Percentiles rank a stretch among this genome's conserved stretches.
phyloP scores from a whole-genome alignment of 306 rosid genomes.

The Aeschynomene evenia region DNA sequence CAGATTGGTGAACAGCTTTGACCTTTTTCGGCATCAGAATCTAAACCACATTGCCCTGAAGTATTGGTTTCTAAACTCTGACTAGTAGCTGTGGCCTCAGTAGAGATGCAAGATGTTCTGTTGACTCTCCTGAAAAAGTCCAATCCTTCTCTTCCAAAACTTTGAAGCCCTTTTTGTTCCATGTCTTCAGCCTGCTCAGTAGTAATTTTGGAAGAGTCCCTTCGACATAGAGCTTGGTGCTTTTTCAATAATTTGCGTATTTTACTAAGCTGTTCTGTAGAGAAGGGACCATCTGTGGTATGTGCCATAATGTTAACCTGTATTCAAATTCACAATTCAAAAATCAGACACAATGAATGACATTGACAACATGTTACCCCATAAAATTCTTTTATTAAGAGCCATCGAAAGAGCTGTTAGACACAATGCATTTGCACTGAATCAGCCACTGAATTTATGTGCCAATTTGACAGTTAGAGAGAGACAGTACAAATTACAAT shows the following conservation, averaged over 20 bases:
- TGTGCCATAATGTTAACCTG: constrained; percentile 94
- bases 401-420: neutral
- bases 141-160: constrained; percentile 47
- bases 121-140: constrained; percentile 62
- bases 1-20: constrained; percentile 26
- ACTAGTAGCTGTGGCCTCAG: constrained; percentile 35
- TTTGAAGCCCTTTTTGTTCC: constrained; percentile 32
- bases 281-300: constrained; percentile 63
- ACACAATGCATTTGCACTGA: constrained; percentile 10
- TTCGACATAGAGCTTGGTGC: constrained; percentile 57
- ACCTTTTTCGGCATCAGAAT: constrained; percentile 36
- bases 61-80: constrained; percentile 37
- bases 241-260: constrained; percentile 71
- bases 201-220: constrained; percentile 43
- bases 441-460: constrained; percentile 5
- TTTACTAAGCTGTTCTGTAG: constrained; percentile 70
- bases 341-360: constrained; percentile 25
- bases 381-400: neutral
- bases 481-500: neutral
- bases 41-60: constrained; percentile 44
- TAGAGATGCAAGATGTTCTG: constrained; percentile 51
- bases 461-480: neutral
- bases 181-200: constrained; percentile 41
- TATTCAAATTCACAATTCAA: constrained; percentile 36
- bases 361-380: constrained; percentile 20